These are phyloP conservation scores for Thielaviopsis cerberus DNA, from an alignment of 2,329 filamentous ascomycete genomes.

Conservation along the genomic window DNA sequence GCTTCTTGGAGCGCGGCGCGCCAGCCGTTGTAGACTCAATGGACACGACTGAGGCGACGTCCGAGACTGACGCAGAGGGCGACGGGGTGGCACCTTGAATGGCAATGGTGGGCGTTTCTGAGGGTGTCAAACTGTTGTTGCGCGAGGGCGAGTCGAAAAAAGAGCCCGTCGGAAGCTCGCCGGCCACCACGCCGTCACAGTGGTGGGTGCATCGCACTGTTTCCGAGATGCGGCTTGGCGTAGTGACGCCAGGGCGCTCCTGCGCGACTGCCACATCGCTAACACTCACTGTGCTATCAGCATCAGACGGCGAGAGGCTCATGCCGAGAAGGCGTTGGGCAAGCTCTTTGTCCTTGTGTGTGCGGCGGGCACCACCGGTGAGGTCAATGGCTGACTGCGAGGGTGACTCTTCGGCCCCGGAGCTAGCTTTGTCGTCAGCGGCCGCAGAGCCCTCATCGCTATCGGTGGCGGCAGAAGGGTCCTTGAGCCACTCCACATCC, in stretches of 20 bases:
- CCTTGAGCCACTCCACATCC: slow-evolving; percentile 49
- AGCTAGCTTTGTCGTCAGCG: slow-evolving; percentile 18
- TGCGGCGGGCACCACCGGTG: neutral
- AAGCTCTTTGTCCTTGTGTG: slow-evolving; percentile 22
- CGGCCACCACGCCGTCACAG: slow-evolving; percentile 10
- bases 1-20: slow-evolving; percentile 23
- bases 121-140: slow-evolving; percentile 1
- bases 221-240: slow-evolving; percentile 43
- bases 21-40: neutral
- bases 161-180: slow-evolving; percentile 6
- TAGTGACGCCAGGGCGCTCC: slow-evolving; percentile 67
- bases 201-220: slow-evolving; percentile 3
- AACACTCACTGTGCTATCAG: slow-evolving; percentile 58
- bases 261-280: slow-evolving; percentile 60
- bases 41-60: neutral
- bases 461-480: slow-evolving; percentile 17
- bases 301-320: slow-evolving; percentile 44
- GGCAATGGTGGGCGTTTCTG: neutral
- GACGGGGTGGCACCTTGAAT: neutral
- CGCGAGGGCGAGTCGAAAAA: slow-evolving; percentile 2
- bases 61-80: neutral
- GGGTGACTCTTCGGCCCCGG: slow-evolving; percentile 16
- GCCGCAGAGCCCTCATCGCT: slow-evolving; percentile 12
- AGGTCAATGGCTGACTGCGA: neutral
- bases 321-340: slow-evolving; percentile 49